A percentile compares a stretch with the other conserved stretches of the same genome.
phyloP scores from a whole-genome alignment of 495 filamentous ascomycete genomes.

The Coniosporium apollinis region DNA sequence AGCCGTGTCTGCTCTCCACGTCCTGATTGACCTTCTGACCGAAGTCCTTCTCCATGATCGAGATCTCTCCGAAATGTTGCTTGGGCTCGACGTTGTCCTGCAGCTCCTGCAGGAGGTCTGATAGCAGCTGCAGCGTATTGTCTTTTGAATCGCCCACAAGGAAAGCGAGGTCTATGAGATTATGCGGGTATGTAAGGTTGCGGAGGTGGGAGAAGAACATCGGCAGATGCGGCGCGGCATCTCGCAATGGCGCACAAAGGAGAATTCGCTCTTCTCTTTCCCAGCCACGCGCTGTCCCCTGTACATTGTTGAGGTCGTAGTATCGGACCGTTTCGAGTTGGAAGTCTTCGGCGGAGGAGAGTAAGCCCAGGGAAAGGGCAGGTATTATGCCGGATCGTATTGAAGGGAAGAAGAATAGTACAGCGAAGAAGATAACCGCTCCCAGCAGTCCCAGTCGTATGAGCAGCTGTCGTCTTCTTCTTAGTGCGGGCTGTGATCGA shows the following conservation, averaged over 20 bases:
- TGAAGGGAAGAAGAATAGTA: constrained; percentile 54
- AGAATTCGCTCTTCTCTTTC: constrained; percentile 88
- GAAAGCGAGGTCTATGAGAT: constrained; percentile 91
- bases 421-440: constrained; percentile 39
- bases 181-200: constrained; percentile 95
- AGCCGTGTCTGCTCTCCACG: constrained; percentile 93
- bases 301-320: constrained; percentile 83
- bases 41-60: constrained; percentile 97
- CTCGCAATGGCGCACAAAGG: constrained; percentile 85
- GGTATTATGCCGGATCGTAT: constrained; percentile 49
- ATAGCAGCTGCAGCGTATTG: constrained; percentile 60
- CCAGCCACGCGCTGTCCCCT: constrained; percentile 83
- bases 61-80: constrained; percentile 87
- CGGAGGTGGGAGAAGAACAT: constrained; percentile 97
- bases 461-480: constrained; percentile 58
- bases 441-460: constrained; percentile 42
- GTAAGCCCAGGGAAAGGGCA: constrained; percentile 49
- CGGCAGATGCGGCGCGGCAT: constrained; percentile 80
- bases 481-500: constrained; percentile 54
- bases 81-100: constrained; percentile 62
- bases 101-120: constrained; percentile 56
- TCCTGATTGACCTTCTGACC: constrained; percentile 97
- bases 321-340: constrained; percentile 87
- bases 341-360: constrained; percentile 51
- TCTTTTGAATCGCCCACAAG: constrained; percentile 97